Base-by-base conservation (phyloP, 2,329 filamentous ascomycete genomes). In the Arachnomyces sp. region DNA sequence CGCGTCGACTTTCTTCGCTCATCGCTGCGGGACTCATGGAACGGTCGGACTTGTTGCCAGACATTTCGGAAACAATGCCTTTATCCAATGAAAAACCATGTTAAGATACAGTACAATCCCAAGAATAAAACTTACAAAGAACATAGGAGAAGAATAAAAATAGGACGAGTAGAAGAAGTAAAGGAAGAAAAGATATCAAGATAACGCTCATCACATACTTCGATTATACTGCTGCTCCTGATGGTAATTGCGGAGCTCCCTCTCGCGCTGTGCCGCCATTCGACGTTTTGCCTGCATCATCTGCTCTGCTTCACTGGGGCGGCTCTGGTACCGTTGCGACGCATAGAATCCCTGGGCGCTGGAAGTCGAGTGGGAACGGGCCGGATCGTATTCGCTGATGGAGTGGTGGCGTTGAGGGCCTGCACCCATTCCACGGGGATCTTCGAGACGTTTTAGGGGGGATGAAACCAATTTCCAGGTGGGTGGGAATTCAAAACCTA, bases 201-300 rank as follows among this genome's bases (percentile, higher is more conserved):
- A 54, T 49, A 53, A 59, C 51, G 56, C 61, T 65, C 43, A 66
- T 68, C 62, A 67, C 66, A 56, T 71, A 96, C 92, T 95, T 86
- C 90, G 83, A 76, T 96, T 94, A 73, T 94, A 96, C 80, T 98
- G 92, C 79, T 98, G 92, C 79, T 98, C 92, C 72, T 95, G 93
- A 73, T 98, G 92, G 72, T 96, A 95, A 72, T 96, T 98, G 69
- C 92, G 87, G 68, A 98, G 82, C 74, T 98, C 92, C 69, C 90
- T 86, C 76, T 98, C 92, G 69, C 92, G 86, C 73, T 96, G 92
- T 66, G 92, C 92, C 60, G 92, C 92, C 86, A 96, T 93, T 75
- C 90, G 85, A 73, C 92, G 87, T 78, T 96, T 96, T 59, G 88
- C 89, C 80, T 96, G 92, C 77, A 95, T 86, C 80, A 95, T 87